Evolutionary conservation across 2,329 filamentous ascomycete species (phyloP), one percentile per base, ranked within the genome.

Genomic region (Botrytis tulipae): DNA sequence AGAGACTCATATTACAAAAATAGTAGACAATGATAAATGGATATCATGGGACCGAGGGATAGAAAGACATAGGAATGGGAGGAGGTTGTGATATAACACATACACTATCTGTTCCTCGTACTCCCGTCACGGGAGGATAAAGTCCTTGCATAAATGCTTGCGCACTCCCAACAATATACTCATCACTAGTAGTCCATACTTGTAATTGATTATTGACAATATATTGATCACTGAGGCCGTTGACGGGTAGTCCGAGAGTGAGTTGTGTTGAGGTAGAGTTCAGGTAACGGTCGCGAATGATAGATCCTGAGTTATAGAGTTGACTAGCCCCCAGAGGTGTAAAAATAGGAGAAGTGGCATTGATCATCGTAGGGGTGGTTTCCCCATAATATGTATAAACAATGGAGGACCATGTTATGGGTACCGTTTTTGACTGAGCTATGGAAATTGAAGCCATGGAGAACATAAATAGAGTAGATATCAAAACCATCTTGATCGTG

Each of bases 141-240:
- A 97, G 85, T 7, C 92, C 94, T 81, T 97, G 94, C 77, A 96
- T 83, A 82, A 97, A 97, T 0, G 91, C 93, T 70, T 88, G 84
- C 48, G 93, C 93, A 4, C 93, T 90, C 74, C 87, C 90, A 70
- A 90, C 88, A 46, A 95, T 79, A 78, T 83, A 86, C 40, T 82
- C 80, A 69, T 86, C 83, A 7, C 82, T 79, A 51, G 80, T 83
- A 32, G 84, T 83, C 46, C 83, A 76, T 48, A 87, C 77, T 46
- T 80, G 79, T 29, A 90, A 77, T 76, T 73, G 71, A 29, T 48
- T 60, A 25, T 72, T 72, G 29, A 37, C 29, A 32, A 72, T 68
- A 14, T 42, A 32, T 29, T 20, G 35, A 22, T 46, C 59, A 16
- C 62, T 68, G 32, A 72, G 32, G 14, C 62, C 62, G 37, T 70